Evolutionary conservation across 495 filamentous ascomycete species (phyloP).

Genomic region (Immersiella caudata): DNA sequence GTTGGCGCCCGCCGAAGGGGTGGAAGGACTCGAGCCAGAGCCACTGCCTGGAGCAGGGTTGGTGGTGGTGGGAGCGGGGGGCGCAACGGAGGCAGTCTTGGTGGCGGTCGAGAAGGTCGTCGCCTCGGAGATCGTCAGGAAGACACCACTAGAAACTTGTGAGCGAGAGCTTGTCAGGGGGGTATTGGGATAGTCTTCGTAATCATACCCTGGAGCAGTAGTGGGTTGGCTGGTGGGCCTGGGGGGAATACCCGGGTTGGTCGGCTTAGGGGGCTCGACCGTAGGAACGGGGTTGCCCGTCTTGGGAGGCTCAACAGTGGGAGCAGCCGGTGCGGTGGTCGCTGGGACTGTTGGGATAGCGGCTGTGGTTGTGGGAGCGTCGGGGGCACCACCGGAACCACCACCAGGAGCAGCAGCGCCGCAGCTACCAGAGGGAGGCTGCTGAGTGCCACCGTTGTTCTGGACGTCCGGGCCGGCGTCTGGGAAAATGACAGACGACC

Average conservation of each 20-base stretch:
- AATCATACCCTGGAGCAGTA: slow-evolving; percentile 27
- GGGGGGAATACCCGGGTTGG: slow-evolving; percentile 11
- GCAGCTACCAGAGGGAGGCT: slow-evolving; percentile 32
- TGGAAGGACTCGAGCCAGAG: slow-evolving; percentile 22
- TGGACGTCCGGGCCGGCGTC: slow-evolving; percentile 64
- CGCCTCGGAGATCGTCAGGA: slow-evolving; percentile 30
- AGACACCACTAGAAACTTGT: slow-evolving; percentile 28
- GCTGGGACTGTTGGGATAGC: slow-evolving; percentile 6
- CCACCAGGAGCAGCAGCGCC: slow-evolving; percentile 26
- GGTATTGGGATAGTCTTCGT: background rate
- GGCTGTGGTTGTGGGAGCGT: slow-evolving; percentile 10
- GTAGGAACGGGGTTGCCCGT: too few species aligned
- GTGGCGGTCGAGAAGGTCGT: slow-evolving; percentile 28
- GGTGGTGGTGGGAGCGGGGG: slow-evolving; percentile 25
- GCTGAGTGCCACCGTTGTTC: slow-evolving; percentile 31
- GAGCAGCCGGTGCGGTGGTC: slow-evolving; percentile 22
- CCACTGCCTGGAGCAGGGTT: slow-evolving; percentile 29
- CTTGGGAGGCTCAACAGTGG: slow-evolving; percentile 17
- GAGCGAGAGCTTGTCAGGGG: slow-evolving; percentile 7
- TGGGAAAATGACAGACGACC: slow-evolving; percentile 65
- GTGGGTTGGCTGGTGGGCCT: background rate
- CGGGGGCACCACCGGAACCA: slow-evolving; percentile 8
- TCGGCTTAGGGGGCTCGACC: background rate
- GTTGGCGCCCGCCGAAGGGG: slow-evolving; percentile 18
- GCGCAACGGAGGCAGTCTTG: slow-evolving; percentile 20